Conservation (phyloP, 495 filamentous ascomycete genomes). For the Rusavskia elegans region DNA sequence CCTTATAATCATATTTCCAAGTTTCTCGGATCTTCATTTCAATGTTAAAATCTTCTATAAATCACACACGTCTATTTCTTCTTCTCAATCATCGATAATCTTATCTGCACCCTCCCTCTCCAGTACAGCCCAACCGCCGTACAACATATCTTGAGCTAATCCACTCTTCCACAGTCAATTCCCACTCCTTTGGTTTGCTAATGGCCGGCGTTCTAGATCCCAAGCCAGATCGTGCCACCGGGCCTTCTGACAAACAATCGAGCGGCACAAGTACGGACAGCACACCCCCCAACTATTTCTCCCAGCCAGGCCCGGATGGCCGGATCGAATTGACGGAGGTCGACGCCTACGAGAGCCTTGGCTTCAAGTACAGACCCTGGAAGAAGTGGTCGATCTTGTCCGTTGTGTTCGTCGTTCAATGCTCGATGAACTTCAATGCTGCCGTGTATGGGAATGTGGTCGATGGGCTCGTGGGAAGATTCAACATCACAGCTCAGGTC, state of each 20-base stretch:
- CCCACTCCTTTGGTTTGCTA: neutral
- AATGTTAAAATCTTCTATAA: no score
- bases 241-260: neutral
- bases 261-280: neutral
- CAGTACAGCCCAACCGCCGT: no score
- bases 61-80: no score
- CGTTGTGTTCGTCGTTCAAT: constrained; percentile 61
- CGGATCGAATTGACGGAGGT: constrained; percentile 46
- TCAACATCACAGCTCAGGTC: constrained; percentile 44
- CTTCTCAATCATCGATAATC: no score
- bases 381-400: constrained; percentile 65
- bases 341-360: constrained; percentile 48
- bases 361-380: constrained; percentile 43
- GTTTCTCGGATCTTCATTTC: no score
- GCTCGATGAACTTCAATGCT: constrained; percentile 79
- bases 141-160: no score
- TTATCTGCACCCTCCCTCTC: no score
- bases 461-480: constrained; percentile 40
- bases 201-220: neutral
- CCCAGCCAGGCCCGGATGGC: constrained; percentile 12
- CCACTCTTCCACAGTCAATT: no score
- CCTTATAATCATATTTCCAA: no score
- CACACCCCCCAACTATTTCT: neutral
- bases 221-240: neutral
- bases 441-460: constrained; percentile 56